Evolutionary conservation across 768 basidiomycete species (phyloP).

Genomic region (Amanita pseudoporphyria): DNA sequence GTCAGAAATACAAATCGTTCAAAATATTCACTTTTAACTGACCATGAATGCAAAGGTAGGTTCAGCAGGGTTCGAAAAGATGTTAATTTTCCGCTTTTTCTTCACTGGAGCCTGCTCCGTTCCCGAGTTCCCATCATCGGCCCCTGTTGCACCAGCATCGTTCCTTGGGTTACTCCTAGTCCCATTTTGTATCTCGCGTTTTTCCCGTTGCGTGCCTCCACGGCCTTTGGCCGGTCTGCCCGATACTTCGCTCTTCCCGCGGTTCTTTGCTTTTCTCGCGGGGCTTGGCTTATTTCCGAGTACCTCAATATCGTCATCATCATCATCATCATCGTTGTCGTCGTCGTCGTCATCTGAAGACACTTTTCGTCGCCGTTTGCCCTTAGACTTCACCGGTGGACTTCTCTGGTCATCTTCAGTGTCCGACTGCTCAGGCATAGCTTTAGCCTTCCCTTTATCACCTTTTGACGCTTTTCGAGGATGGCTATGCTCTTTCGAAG

Average conservation of each 20-base stretch:
- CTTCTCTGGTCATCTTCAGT: background rate
- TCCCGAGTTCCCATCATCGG: background rate
- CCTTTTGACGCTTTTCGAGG: constrained; percentile 9
- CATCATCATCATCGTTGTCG: no score
- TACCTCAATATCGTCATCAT: background rate
- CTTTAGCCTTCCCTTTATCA: constrained; percentile 24
- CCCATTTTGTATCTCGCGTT: background rate
- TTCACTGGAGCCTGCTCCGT: constrained; percentile 28
- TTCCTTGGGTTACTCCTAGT: background rate
- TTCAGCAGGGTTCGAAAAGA: constrained; percentile 36
- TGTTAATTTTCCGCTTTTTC: constrained; percentile 62
- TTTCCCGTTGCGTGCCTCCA: constrained; percentile 10
- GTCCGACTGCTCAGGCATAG: constrained; percentile 12
- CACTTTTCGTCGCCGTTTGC: background rate
- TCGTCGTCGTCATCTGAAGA: background rate
- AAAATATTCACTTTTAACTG: constrained; percentile 5
- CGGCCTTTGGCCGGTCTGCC: background rate
- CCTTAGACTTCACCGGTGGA: background rate
- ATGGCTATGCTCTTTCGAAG: background rate
- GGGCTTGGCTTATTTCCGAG: background rate
- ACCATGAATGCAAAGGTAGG: constrained; percentile 36
- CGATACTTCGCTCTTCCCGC: constrained; percentile 17
- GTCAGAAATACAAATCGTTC: background rate
- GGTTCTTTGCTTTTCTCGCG: constrained; percentile 12
- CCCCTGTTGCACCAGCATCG: background rate